phyloP scores from a whole-genome alignment of 805 yeast species.

The Ogataea nitratoaversa region DNA sequence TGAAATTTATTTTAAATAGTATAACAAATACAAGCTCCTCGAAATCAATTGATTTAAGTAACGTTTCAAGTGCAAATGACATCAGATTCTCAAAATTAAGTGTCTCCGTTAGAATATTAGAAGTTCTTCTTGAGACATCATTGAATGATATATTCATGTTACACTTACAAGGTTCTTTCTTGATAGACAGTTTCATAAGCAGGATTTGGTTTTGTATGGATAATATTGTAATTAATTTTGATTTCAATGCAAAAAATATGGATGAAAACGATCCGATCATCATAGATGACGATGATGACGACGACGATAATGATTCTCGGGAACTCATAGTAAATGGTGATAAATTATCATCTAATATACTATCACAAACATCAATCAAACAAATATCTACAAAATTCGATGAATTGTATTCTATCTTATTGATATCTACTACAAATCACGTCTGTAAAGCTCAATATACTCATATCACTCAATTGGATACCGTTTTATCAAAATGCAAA shows the following conservation, averaged over 20 bases:
- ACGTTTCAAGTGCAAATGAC: constrained; percentile 16
- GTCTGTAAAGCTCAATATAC: constrained; percentile 15
- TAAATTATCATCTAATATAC: constrained; percentile 4
- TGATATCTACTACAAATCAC: constrained; percentile 18
- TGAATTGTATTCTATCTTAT: constrained; percentile 24
- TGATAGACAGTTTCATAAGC: constrained; percentile 23
- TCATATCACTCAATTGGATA: constrained; percentile 16
- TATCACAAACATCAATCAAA: constrained; percentile 17
- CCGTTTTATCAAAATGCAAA: constrained; percentile 18
- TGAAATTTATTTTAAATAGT: constrained; percentile 21
- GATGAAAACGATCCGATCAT: background rate
- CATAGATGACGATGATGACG: background rate
- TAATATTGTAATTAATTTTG: constrained; percentile 26
- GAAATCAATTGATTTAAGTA: constrained; percentile 13
- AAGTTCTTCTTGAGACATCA: constrained; percentile 23
- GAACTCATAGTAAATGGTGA: no score
- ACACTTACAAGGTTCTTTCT: constrained; percentile 17
- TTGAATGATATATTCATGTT: constrained; percentile 16
- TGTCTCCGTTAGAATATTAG: constrained; percentile 22
- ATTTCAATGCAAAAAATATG: constrained; percentile 6
- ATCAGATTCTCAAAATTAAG: constrained; percentile 24
- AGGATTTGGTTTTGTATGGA: constrained; percentile 32
- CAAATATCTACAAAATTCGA: constrained; percentile 21
- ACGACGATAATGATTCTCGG: constrained; percentile 3
- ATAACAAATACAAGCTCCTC: constrained; percentile 21